Evolutionary conservation across 345 rosid species (phyloP).

Genomic region (Nephelium lappaceum): DNA sequence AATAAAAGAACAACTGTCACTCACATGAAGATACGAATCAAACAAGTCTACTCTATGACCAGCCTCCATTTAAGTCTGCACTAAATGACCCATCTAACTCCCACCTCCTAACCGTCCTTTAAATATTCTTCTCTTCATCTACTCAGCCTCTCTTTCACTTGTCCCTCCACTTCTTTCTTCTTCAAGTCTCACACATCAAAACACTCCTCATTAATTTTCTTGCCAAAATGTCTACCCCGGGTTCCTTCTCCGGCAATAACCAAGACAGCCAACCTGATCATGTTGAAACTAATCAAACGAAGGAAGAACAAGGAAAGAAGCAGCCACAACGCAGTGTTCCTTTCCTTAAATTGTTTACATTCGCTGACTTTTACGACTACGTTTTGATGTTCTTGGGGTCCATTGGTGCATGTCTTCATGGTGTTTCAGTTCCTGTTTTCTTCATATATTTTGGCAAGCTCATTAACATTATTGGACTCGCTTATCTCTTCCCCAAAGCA

Average conservation of each 20-base stretch:
- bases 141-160: not conserved
- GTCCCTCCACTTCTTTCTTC: not conserved
- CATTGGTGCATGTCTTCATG: constrained; percentile 84
- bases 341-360: constrained; percentile 68
- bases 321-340: constrained; percentile 38
- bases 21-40: constrained; percentile 3
- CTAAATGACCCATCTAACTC: constrained; percentile 35
- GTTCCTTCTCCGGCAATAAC: constrained; percentile 1
- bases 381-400: constrained; percentile 85
- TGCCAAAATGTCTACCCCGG: constrained; percentile 16
- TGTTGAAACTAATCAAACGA: not conserved
- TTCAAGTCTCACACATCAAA: not conserved
- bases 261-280: constrained; percentile 30
- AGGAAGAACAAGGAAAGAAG: constrained; percentile 26
- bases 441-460: constrained; percentile 90
- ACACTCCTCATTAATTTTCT: too few species aligned
- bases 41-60: not conserved
- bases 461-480: constrained; percentile 75
- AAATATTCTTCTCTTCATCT: not conserved
- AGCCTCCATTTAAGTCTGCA: constrained; percentile 2
- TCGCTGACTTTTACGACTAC: constrained; percentile 80
- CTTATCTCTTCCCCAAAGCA: constrained; percentile 72
- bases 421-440: constrained; percentile 91
- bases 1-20: constrained; percentile 8
- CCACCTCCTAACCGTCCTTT: constrained; percentile 14